Conservation (phyloP, 441 rosid species). For the Dalechampia spathulata region DNA sequence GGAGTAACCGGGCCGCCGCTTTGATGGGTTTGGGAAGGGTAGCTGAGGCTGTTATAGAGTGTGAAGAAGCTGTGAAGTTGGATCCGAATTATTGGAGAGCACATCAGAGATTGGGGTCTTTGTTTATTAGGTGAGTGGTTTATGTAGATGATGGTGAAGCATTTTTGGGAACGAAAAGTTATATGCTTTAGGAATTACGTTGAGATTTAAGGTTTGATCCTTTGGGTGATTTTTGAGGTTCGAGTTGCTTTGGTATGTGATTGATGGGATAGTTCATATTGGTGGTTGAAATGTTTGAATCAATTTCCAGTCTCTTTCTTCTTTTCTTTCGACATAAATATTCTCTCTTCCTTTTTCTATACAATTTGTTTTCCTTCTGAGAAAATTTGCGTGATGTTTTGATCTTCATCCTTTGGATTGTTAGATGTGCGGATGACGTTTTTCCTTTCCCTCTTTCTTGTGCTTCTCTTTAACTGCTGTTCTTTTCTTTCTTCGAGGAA, state of each 20-base stretch:
- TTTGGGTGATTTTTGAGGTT: too few species aligned
- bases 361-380: neutral
- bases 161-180: neutral
- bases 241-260: constrained; percentile 1
- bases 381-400: neutral
- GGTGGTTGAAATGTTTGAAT: neutral
- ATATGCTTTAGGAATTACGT: too few species aligned
- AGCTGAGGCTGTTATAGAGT: constrained; percentile 72
- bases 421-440: neutral
- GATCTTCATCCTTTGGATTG: neutral
- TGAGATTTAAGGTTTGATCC: too few species aligned
- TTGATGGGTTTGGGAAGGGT: constrained; percentile 53
- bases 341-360: too few species aligned
- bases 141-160: neutral
- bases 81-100: constrained; percentile 72
- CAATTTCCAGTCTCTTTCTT: neutral
- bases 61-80: constrained; percentile 75
- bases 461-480: neutral
- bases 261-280: neutral
- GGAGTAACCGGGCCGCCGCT: constrained; percentile 78
- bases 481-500: neutral
- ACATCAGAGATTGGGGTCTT: constrained; percentile 66
- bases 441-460: neutral
- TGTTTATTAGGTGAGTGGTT: constrained; percentile 55
- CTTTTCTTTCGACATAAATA: neutral